phyloP scores from a whole-genome alignment of 257 asterid species.

The Ajuga chamaepitys region DNA sequence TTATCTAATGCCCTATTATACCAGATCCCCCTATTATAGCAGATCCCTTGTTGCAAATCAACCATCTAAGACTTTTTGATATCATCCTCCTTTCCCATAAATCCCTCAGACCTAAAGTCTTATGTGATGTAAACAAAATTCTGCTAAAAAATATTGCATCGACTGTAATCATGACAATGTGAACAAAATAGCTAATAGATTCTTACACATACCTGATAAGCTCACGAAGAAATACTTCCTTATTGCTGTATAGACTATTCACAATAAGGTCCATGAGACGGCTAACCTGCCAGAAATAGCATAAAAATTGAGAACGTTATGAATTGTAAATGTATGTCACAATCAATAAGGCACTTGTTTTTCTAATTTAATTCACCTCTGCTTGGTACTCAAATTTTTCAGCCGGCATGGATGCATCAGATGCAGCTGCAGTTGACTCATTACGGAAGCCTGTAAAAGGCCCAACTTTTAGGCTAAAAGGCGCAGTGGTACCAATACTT shows the following conservation, averaged over 20 bases:
- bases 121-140: neutral
- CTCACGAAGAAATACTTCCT: constrained; percentile 92
- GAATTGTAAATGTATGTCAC: neutral
- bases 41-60: neutral
- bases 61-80: neutral
- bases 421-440: constrained; percentile 75
- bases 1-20: neutral
- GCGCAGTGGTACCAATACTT: constrained; percentile 11
- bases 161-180: neutral
- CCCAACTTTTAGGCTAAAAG: constrained; percentile 22
- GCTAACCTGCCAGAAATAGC: constrained; percentile 63
- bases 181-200: neutral
- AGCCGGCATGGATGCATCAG: constrained; percentile 47
- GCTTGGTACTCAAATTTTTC: constrained; percentile 95
- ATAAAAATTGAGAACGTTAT: neutral
- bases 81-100: neutral
- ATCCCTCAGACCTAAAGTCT: neutral
- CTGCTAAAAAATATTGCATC: neutral
- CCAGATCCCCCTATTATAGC: neutral
- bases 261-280: constrained; percentile 98
- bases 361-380: constrained; percentile 51
- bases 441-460: constrained; percentile 33
- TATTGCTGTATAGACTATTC: constrained; percentile 89
- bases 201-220: constrained; percentile 65
- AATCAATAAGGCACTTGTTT: neutral